These are phyloP conservation scores for Xylariaceae sp. DNA, from an alignment of 2,329 filamentous ascomycete species.

Conservation along the genomic window DNA sequence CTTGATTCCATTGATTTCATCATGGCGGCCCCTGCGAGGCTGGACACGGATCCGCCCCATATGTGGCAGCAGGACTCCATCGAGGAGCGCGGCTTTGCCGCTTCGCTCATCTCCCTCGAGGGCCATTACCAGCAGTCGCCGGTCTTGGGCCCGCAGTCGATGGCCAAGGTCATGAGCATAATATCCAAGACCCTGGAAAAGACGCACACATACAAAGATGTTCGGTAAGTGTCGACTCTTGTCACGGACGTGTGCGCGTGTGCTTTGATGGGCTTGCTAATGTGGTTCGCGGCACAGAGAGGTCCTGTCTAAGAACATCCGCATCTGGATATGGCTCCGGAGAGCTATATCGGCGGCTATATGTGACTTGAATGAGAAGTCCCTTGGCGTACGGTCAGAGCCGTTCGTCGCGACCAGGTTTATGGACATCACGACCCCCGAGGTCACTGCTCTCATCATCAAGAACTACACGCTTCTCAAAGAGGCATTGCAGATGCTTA, in stretches of 20 bases:
- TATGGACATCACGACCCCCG: constrained; percentile 51
- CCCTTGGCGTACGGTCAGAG: constrained; percentile 50
- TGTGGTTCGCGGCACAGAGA: constrained; percentile 40
- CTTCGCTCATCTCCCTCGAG: constrained; percentile 56
- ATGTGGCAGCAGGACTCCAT: constrained; percentile 45
- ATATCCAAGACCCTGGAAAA: constrained; percentile 58
- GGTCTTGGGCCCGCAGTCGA: constrained; percentile 52
- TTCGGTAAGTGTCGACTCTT: constrained; percentile 41
- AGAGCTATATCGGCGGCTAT: constrained; percentile 58
- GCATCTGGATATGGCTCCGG: constrained; percentile 61
- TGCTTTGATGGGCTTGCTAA: constrained; percentile 1
- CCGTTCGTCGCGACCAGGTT: constrained; percentile 49
- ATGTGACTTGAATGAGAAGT: constrained; percentile 54
- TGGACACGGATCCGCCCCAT: constrained; percentile 25
- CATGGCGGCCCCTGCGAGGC: constrained; percentile 25
- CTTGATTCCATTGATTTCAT: background rate
- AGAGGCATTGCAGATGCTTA: constrained; percentile 57
- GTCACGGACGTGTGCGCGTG: background rate
- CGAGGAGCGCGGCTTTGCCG: constrained; percentile 59
- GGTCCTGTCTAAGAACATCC: constrained; percentile 55
- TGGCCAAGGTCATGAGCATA: constrained; percentile 51
- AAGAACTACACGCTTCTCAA: constrained; percentile 57
- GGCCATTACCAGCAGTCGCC: constrained; percentile 54
- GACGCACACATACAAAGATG: constrained; percentile 56
- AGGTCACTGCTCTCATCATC: constrained; percentile 58